phyloP scores from a whole-genome alignment of 2,329 filamentous ascomycete genomes.

The Aspergillus pseudonomiae region DNA sequence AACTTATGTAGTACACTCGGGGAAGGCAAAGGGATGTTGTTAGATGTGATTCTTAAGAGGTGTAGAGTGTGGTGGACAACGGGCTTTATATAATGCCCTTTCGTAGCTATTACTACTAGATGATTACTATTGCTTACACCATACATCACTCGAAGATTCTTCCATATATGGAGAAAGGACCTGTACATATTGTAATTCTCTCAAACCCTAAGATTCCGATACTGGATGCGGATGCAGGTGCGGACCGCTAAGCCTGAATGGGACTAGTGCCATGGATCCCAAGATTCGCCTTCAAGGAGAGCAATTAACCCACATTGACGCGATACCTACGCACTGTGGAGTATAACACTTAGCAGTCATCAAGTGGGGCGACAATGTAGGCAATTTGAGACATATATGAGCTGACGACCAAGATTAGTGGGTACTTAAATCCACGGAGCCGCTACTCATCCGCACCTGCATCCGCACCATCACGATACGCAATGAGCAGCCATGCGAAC shows the following conservation, averaged over 20 bases:
- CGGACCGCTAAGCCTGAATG: conserved; percentile 2
- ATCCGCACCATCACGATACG: neutral
- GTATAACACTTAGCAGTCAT: too few species aligned
- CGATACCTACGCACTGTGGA: too few species aligned
- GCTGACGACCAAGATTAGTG: too few species aligned
- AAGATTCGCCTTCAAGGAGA: too few species aligned
- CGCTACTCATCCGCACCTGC: neutral
- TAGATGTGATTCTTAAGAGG: neutral
- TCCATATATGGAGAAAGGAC: neutral
- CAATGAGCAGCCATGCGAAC: neutral
- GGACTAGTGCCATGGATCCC: too few species aligned
- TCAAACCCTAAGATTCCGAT: neutral
- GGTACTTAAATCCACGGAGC: too few species aligned
- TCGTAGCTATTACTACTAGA: too few species aligned
- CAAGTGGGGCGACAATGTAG: too few species aligned
- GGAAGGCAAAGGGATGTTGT: neutral
- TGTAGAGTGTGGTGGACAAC: neutral
- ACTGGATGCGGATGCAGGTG: conserved; percentile 1
- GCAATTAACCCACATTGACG: too few species aligned
- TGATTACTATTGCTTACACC: neutral
- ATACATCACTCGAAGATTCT: neutral
- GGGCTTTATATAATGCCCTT: neutral
- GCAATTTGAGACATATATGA: too few species aligned
- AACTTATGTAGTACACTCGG: neutral
- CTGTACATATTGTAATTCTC: neutral